Evolutionary conservation across 2,329 filamentous ascomycete species (phyloP), one percentile per base, ranked within the genome.

Genomic region (Xylaria sp.): DNA sequence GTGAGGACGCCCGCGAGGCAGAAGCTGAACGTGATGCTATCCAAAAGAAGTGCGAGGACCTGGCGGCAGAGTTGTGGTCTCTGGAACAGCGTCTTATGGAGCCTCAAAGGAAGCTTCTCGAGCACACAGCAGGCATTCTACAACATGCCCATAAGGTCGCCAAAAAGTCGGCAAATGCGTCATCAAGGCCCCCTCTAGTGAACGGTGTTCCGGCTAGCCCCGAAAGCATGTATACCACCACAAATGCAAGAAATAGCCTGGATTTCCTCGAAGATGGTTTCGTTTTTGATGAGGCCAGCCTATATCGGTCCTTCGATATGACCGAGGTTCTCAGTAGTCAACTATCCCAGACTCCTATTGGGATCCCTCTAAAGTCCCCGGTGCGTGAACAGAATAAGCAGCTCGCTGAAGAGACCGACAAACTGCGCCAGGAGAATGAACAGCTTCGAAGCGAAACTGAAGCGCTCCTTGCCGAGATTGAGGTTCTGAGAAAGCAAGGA

Each of bases 121-220:
- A 95, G 78, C 96, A 99, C 78, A 98, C 95, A 0, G 94, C 96
- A 15, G 95, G 93, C 52, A 93, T 99, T 45, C 83, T 99, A 62
- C 94, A 97, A 77, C 87, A 97, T 79, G 97, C 94, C 9, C 94
- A 98, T 80, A 91, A 91, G 74, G 89, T 88, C 0, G 84, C 91
- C n/a, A 91, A 88, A 75, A 88, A 87, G 72, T 82, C 82, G 62
- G 74, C 81, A 3, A 78, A 82, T 8, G 81, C 83, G 59, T 80
- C 80, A 15, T 79, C 81, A 2, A 80, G 78, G 39, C 77, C 78
- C 0, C 80, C 81, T 53, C 76, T 81, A 7, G 77, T 83, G 46
- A 86, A 87, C 64, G 88, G 86, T 23, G 88, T 93, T 69, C 91
- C 91, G 6, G 89, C 91, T 63, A 94, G 91, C 74, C 91, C 91